Base-by-base conservation (phyloP, 345 rosid species). In the Citrus sp. region DNA sequence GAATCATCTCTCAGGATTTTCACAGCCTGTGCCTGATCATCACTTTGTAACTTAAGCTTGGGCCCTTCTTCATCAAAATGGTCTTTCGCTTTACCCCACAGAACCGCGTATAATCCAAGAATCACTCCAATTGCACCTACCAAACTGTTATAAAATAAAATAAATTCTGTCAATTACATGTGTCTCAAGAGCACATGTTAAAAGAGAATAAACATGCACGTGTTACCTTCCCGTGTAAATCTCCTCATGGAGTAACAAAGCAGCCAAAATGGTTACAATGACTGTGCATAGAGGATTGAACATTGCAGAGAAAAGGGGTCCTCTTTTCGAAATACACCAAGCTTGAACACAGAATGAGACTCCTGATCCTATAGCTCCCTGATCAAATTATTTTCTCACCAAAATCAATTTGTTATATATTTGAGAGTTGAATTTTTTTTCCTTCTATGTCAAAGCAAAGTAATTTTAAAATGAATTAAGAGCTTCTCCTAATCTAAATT, bases 1-100 rank as follows among this genome's bases (percentile, higher is more conserved):
- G 79, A 84, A 74, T 88, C 87, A 67, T 81, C 75, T 6, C 27
- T 63, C 27, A 72, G 55, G 30, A 84, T 82, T 62, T 87, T 77
- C 34, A 67, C 81, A 56, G 27, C 64, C 38, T 82, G 25, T 18
- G 58, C 58, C 22, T 54, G 58, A 54, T 54, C 58, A 68, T 81
- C 83, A 22, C 68, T 27, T 55, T 75, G 77, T 35, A 77, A 59
- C 32, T 79, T 80, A 1, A 75, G 49, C 38, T 86, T 71, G 28
- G 5, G 51, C 6, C 66, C 83, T 40, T 62, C 71, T 74, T 42
- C 72, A 70, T 67, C 82, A 56, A n/a, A 72, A 5, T 73, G 75
- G 61, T 90, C 94, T 75, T 86, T 75, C 61, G 91, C 91, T 80
- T 90, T 89, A 49, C 95, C 94, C 98, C 95, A 91, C 1, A 93